Percentiles rank a stretch among this genome's conserved stretches.
These are phyloP conservation scores for Lodderomyces margitis DNA, from an alignment of 1,139 yeast species.

Conservation along the genomic window DNA sequence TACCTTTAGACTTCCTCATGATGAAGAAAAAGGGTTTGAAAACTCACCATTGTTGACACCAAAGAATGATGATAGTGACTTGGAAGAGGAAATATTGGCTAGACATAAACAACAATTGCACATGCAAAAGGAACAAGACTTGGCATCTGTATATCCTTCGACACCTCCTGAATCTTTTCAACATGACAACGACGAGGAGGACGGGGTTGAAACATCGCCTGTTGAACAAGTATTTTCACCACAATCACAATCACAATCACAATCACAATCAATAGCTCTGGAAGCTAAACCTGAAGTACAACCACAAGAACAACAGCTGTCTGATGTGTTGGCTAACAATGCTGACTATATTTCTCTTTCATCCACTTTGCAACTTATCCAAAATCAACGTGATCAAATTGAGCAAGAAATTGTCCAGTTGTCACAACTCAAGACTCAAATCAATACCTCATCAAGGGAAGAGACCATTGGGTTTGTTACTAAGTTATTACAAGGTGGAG, in stretches of 20 bases:
- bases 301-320: conserved; percentile 1
- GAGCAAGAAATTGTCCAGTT: conserved; percentile 34
- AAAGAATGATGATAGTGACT: conserved; percentile 42
- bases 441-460: conserved; percentile 10
- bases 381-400: conserved; percentile 24
- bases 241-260: neutral
- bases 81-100: conserved; percentile 7
- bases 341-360: conserved; percentile 41
- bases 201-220: neutral
- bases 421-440: conserved; percentile 19
- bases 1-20: conserved; percentile 23
- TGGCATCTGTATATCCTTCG: conserved; percentile 8
- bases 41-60: conserved; percentile 43
- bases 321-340: conserved; percentile 23
- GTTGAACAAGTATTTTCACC: neutral
- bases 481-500: conserved; percentile 22
- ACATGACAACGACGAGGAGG: neutral
- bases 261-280: conserved; percentile 1
- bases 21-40: conserved; percentile 24
- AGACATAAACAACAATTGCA: conserved; percentile 3
- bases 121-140: neutral
- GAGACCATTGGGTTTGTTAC: conserved; percentile 30
- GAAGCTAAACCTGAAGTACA: neutral
- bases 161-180: conserved; percentile 12
- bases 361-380: conserved; percentile 33